A percentile compares a stretch with the other conserved stretches of the same genome.
Conservation (phyloP, 2,329 filamentous ascomycete genomes). For the Saccharata proteae region DNA sequence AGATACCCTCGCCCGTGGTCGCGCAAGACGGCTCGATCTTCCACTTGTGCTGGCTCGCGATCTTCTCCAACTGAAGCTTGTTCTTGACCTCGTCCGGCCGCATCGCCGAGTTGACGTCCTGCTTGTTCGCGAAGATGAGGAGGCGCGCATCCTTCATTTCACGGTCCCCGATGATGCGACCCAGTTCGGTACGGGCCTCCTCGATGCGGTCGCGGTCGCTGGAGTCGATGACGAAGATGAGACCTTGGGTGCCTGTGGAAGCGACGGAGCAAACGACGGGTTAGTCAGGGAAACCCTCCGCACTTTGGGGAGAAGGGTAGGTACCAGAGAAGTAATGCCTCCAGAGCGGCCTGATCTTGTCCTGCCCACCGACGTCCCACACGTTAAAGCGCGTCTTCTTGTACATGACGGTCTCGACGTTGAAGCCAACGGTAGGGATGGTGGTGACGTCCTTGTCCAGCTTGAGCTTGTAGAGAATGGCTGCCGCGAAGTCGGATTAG, state of each 20-base stretch:
- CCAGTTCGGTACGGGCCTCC: slow-evolving; percentile 90
- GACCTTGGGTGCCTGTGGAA: slow-evolving; percentile 71
- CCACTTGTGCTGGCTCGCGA: slow-evolving; percentile 41
- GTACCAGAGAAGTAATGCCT: slow-evolving; percentile 95
- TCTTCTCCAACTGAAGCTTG: slow-evolving; percentile 34
- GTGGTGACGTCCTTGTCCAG: slow-evolving; percentile 98
- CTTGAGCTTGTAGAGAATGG: slow-evolving; percentile 99
- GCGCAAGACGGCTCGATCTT: slow-evolving; percentile 43
- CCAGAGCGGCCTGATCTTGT: slow-evolving; percentile 99
- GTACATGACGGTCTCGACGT: slow-evolving; percentile 99
- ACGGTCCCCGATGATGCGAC: slow-evolving; percentile 97
- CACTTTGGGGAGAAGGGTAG: slow-evolving; percentile 4
- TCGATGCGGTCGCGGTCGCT: slow-evolving; percentile 97
- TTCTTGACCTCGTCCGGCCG: slow-evolving; percentile 38
- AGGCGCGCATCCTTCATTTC: slow-evolving; percentile 96
- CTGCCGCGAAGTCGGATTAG: slow-evolving; percentile 19
- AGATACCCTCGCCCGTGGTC: slow-evolving; percentile 41
- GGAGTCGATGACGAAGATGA: slow-evolving; percentile 99
- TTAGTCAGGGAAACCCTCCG: slow-evolving; percentile 1
- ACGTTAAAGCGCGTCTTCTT: slow-evolving; percentile 99
- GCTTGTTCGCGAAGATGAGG: slow-evolving; percentile 98
- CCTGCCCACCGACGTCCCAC: slow-evolving; percentile 99
- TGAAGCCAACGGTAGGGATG: slow-evolving; percentile 98
- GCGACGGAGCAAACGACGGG: too few relatives aligned
- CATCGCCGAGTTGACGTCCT: slow-evolving; percentile 66